phyloP scores from a whole-genome alignment of 352 stramenopile genomes.

The Pseudoperonospora humuli region DNA sequence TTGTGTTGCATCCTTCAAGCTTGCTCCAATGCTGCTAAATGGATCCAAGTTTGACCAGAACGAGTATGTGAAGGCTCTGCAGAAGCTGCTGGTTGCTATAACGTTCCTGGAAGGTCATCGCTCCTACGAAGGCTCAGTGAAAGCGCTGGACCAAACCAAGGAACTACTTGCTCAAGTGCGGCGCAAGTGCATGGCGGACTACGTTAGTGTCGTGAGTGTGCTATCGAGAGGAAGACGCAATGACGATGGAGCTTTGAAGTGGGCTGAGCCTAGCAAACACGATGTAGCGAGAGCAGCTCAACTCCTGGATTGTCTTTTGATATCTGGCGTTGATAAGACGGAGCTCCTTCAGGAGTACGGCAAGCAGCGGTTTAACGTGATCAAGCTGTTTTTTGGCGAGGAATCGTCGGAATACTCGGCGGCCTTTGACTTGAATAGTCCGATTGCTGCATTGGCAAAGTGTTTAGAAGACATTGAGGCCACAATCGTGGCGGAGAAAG shows the following conservation, averaged over 20 bases:
- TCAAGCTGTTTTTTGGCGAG: slow-evolving; percentile 45
- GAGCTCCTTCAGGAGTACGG: slow-evolving; percentile 59
- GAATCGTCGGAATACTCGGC: slow-evolving; percentile 23
- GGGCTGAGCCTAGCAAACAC: slow-evolving; percentile 40
- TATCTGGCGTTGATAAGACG: slow-evolving; percentile 37
- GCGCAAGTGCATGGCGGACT: slow-evolving; percentile 60
- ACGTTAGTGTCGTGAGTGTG: slow-evolving; percentile 59
- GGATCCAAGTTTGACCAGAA: slow-evolving; percentile 67
- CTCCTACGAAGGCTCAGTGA: slow-evolving; percentile 69
- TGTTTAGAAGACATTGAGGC: slow-evolving; percentile 41
- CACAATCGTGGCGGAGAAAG: slow-evolving; percentile 58
- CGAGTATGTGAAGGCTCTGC: slow-evolving; percentile 53
- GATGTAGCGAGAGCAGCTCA: slow-evolving; percentile 48
- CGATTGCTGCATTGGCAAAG: slow-evolving; percentile 28
- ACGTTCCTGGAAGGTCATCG: slow-evolving; percentile 56
- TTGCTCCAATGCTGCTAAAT: slow-evolving; percentile 53
- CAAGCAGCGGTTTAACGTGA: slow-evolving; percentile 58
- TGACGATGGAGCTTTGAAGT: slow-evolving; percentile 18
- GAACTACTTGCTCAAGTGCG: slow-evolving; percentile 53
- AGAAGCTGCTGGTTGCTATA: slow-evolving; percentile 62
- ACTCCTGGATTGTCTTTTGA: slow-evolving; percentile 57
- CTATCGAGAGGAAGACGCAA: slow-evolving; percentile 41
- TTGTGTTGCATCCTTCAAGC: slow-evolving; percentile 22
- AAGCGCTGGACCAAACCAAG: slow-evolving; percentile 53
- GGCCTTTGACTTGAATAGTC: slow-evolving; percentile 27